Conservation (phyloP, 805 yeast genomes). For the Ogataea thermomethanolica region DNA sequence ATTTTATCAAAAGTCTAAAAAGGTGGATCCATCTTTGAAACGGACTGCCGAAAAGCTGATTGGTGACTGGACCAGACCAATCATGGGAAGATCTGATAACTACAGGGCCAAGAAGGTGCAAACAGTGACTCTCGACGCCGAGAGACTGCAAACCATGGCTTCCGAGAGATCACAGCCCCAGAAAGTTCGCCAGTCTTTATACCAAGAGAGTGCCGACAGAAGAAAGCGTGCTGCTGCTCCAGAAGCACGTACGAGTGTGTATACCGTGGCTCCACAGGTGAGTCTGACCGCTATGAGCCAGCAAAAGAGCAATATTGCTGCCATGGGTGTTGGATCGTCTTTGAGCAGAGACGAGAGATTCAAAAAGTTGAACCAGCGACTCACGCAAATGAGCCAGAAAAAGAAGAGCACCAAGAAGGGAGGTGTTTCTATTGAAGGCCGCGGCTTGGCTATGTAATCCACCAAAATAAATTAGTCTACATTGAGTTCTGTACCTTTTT, state of each 20-base stretch:
- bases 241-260: conserved; percentile 82
- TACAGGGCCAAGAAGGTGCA: conserved; percentile 82
- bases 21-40: conserved; percentile 84
- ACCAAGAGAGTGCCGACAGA: conserved; percentile 87
- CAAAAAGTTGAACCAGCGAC: conserved; percentile 66
- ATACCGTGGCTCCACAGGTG: conserved; percentile 85
- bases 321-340: conserved; percentile 48
- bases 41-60: conserved; percentile 86
- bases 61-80: conserved; percentile 98
- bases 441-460: conserved; percentile 35
- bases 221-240: conserved; percentile 96
- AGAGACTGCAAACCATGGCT: conserved; percentile 40
- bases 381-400: conserved; percentile 45
- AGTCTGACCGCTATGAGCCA: conserved; percentile 44
- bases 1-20: conserved; percentile 87
- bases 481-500: conserved; percentile 8
- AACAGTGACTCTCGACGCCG: conserved; percentile 64
- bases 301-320: conserved; percentile 36
- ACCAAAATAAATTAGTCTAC: conserved; percentile 1
- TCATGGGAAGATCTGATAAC: conserved; percentile 91
- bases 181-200: conserved; percentile 50
- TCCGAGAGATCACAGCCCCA: conserved; percentile 29
- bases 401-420: conserved; percentile 54
- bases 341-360: conserved; percentile 71
- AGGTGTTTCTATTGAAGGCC: conserved; percentile 80